phyloP scores from a whole-genome alignment of 257 asterid genomes.

The Ocimum tenuiflorum region DNA sequence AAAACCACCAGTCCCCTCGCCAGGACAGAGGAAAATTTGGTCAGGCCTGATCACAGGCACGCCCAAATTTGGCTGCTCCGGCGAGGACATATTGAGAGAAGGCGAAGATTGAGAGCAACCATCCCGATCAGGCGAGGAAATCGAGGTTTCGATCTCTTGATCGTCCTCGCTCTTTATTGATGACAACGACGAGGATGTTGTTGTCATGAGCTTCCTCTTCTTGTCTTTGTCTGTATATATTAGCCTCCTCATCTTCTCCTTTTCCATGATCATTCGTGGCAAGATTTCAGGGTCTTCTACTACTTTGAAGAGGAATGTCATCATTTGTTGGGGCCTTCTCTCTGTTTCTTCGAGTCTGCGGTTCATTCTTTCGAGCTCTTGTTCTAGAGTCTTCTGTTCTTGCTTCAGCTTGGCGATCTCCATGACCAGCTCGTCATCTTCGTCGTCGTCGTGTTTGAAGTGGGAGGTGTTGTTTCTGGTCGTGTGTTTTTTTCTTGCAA shows the following conservation, averaged over 20 bases:
- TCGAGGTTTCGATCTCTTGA: constrained; percentile 33
- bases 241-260: constrained; percentile 24
- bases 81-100: constrained; percentile 13
- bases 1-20: constrained; percentile 10
- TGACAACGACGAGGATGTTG: constrained; percentile 32
- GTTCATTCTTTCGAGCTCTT: constrained; percentile 59
- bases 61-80: constrained; percentile 22
- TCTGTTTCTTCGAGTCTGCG: constrained; percentile 75
- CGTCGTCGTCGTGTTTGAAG: constrained; percentile 17
- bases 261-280: constrained; percentile 52
- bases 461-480: not conserved
- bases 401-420: constrained; percentile 42
- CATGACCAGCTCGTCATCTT: constrained; percentile 18
- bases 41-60: constrained; percentile 23
- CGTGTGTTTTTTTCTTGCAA: constrained; percentile 42
- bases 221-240: constrained; percentile 28
- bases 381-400: constrained; percentile 59
- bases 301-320: constrained; percentile 68
- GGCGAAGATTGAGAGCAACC: constrained; percentile 28
- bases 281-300: constrained; percentile 66
- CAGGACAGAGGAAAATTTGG: constrained; percentile 15
- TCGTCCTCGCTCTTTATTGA: constrained; percentile 58
- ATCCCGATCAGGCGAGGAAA: constrained; percentile 33
- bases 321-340: constrained; percentile 76
- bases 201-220: constrained; percentile 28